Evolutionary conservation across 345 rosid species (phyloP).

Genomic region (Ceriops decandra): DNA sequence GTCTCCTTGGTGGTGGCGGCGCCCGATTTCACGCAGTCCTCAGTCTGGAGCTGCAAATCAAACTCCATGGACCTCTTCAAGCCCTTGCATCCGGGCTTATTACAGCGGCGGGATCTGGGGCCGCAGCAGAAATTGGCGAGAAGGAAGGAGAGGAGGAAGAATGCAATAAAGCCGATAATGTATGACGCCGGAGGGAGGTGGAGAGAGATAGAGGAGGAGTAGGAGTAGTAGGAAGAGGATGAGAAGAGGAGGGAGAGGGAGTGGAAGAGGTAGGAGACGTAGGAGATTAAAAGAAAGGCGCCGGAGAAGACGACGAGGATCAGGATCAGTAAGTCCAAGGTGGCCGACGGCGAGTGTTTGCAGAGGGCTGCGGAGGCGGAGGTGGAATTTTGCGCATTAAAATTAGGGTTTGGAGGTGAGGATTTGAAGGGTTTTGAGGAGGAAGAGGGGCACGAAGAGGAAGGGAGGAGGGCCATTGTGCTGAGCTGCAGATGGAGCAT

Average conservation of each 20-base stretch:
- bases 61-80: conserved; percentile 90
- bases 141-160: conserved; percentile 43
- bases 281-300: conserved; percentile 44
- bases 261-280: conserved; percentile 78
- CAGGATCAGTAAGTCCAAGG: conserved; percentile 79
- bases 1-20: conserved; percentile 41
- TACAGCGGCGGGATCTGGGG: conserved; percentile 70
- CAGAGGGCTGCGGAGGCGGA: conserved; percentile 32
- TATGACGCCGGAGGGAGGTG: conserved; percentile 30
- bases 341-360: conserved; percentile 81
- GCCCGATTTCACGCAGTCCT: conserved; percentile 55
- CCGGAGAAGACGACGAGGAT: conserved; percentile 18
- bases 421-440: conserved; percentile 24
- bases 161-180: conserved; percentile 51
- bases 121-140: conserved; percentile 59
- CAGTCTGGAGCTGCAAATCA: conserved; percentile 87
- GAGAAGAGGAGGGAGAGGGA: conserved; percentile 73
- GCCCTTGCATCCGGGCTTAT: conserved; percentile 68
- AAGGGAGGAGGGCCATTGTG: conserved; percentile 17
- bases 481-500: conserved; percentile 47
- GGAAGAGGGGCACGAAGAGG: conserved; percentile 13
- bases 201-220: conserved; percentile 20
- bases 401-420: conserved; percentile 21
- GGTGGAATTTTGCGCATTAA: conserved; percentile 39
- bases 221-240: conserved; percentile 31